Base-by-base conservation (phyloP, 2,329 filamentous ascomycete genomes). In the Decorospora gaudefroyi region DNA sequence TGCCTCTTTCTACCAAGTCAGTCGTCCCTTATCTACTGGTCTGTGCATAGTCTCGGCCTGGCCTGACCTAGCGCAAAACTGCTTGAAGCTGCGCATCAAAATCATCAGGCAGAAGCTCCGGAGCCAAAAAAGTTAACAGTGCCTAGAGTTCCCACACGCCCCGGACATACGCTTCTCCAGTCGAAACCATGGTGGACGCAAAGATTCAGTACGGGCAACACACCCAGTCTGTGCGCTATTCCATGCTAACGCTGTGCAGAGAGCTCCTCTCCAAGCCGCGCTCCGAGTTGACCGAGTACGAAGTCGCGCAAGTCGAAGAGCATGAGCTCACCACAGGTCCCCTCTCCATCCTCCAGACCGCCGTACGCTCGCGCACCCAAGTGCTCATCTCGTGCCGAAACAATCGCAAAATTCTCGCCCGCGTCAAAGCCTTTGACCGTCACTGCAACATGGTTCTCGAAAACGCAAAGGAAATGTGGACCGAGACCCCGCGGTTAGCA, bases 391-490 rank as follows among this genome's bases (percentile, higher is more conserved):
- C 90, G 41, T 92, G 92, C 76, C 90, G 93, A 58, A 96, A 96
- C 82, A 97, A 97, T 79, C 88, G 92, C 74, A 99, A 99, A 79
- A 81, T 99, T 33, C 85, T 99, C 42, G 93, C 92, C 37, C 87
- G 93, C 55, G 92, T 99, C 67, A 99, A 99, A 79, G 93, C 93
- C 5, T 99, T 99, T 71, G 93, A 99, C 75, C 82, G 93, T 49
- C 93, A 99, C 75, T 97, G 91, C 82, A 99, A 99, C 76, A 97
- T 99, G 93, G 88, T 96, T 3, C 78, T 96, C 33, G 90, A 96
- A 78, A 96, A 96, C 61, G 90, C 95, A 29, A 95, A 95, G 80
- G 93, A 99, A 77, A 97, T 99, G 92, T 99, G 93, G 93, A 96
- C 91, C 7, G 93, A 99, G 76, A 93, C 88, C 42, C 90, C 92